Evolutionary conservation across 2,329 filamentous ascomycete genomes (phyloP), one percentile per base, ranked within the genome.

Genomic region (Rachicladosporium sp.): DNA sequence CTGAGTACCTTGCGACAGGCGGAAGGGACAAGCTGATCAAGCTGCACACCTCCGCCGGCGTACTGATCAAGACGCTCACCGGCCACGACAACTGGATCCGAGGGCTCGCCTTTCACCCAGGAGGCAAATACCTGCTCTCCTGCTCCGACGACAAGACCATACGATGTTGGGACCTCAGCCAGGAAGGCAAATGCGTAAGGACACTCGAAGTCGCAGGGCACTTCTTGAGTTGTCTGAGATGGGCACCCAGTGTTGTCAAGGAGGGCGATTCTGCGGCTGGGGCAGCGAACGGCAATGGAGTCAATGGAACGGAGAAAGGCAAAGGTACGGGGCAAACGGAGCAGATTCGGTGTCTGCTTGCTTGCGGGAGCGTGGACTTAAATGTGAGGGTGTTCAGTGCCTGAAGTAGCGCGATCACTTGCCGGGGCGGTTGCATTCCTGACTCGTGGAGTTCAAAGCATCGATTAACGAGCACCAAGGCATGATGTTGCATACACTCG

Each of bases 61-160:
- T 80, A 9, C 76, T 85, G 47, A 78, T 95, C 56, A 89, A 86
- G 59, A 91, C 82, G 0, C 68, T 96, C 2, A 66, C 78, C 1
- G 89, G 89, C 2, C 89, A 95, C 57, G 88, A 95, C 59, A 95
- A 95, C 58, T 96, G 89, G 89, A 77, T 96, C 6, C 78, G 86
- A 27, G 82, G 74, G 1, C 63, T 95, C 4, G 78, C 86, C 7
- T 96, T 94, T 59, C 89, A 95, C 53, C 89, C 89, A 0, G 83
- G 85, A 6, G 89, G 89, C 33, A 93, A 89, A 61, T 95, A 91
- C 54, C 71, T 96, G 1, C 65, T 96, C 4, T 88, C 81, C 5
- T 84, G 82, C 12, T 75, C 81, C 10, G 89, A 96, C 58, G 89
- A 96, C 65, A 93, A 91, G 66, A 88, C 85, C 4, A 70, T 96